These are phyloP conservation scores for Solanum hybrid DNA, from an alignment of 305 asterid species.

Conservation along the genomic window DNA sequence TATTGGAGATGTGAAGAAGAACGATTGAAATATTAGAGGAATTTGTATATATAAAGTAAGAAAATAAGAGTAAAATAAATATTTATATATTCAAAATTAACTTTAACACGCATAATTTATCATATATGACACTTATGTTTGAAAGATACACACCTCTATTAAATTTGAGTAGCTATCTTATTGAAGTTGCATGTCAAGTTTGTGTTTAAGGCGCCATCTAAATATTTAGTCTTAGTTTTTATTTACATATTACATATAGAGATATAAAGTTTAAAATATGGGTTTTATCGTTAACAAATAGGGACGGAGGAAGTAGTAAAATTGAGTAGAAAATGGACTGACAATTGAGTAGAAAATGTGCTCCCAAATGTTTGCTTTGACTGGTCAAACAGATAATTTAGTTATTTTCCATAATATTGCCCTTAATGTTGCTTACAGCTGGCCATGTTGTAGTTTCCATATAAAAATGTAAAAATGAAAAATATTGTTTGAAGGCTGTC, in stretches of 20 bases:
- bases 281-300: neutral
- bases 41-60: neutral
- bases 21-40: neutral
- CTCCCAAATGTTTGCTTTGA: neutral
- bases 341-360: neutral
- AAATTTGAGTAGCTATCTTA: neutral
- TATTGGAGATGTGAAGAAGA: neutral
- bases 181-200: neutral
- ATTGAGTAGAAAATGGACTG: neutral
- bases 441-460: constrained; percentile 31
- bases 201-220: neutral
- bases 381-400: constrained; percentile 22
- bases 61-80: neutral
- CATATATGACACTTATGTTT: neutral
- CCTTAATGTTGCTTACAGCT: constrained; percentile 28
- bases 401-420: constrained; percentile 9
- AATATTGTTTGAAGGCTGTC: neutral
- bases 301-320: neutral
- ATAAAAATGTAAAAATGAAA: constrained; percentile 4
- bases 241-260: neutral
- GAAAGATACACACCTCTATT: neutral
- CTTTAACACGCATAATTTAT: neutral
- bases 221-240: neutral
- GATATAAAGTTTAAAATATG: neutral
- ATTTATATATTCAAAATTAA: neutral